phyloP scores from a whole-genome alignment of 106 monocot species.

The Gastrodia elata region DNA sequence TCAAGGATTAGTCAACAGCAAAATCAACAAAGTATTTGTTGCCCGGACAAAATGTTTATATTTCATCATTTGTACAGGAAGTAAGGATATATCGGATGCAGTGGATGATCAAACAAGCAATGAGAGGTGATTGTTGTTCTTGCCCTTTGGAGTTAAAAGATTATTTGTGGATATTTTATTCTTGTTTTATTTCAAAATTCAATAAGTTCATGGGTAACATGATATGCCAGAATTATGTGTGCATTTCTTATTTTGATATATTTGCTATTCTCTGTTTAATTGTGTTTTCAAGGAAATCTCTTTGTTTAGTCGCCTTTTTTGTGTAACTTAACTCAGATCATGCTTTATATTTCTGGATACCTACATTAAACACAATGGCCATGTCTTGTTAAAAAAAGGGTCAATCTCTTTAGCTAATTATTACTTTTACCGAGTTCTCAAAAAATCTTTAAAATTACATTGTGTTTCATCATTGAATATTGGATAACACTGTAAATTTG shows the following conservation, averaged over 20 bases:
- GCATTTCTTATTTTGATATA: too few relatives aligned
- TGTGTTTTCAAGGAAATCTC: background rate
- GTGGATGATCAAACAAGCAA: constrained; percentile 11
- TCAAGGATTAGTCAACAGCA: background rate
- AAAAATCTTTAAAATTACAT: background rate
- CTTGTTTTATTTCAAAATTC: too few relatives aligned
- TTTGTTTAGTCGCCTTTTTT: too few relatives aligned
- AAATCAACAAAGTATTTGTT: background rate
- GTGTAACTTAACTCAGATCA: background rate
- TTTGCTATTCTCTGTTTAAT: too few relatives aligned
- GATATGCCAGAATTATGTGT: too few relatives aligned
- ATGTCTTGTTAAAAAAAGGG: background rate
- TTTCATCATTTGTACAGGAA: constrained; percentile 7
- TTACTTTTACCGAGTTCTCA: background rate
- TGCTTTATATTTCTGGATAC: background rate
- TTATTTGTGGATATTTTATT: background rate
- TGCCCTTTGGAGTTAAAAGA: background rate
- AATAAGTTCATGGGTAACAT: too few relatives aligned
- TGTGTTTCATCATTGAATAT: background rate
- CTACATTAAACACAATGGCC: background rate
- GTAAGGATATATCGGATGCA: constrained; percentile 8
- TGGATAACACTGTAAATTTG: background rate
- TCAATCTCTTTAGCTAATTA: background rate
- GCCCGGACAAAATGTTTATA: background rate
- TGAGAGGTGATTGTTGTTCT: constrained; percentile 21